Evolutionary conservation across 2,329 filamentous ascomycete genomes (phyloP).

Genomic region (Xylariomycetidae sp.): DNA sequence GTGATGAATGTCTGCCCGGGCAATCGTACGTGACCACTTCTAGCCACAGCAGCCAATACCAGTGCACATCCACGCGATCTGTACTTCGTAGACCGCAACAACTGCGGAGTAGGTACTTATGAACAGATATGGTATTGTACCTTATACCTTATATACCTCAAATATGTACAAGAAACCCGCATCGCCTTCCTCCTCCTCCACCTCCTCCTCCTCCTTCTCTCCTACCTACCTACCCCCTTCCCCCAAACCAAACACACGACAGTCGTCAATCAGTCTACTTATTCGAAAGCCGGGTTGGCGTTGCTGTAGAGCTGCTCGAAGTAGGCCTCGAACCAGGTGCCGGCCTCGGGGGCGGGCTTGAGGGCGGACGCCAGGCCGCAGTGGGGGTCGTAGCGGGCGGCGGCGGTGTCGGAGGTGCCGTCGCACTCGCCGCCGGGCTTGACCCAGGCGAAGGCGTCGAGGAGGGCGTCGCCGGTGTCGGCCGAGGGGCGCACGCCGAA

Average conservation of each 20-base stretch:
- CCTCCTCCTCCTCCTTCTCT: not conserved
- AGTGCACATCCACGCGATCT: too few species aligned
- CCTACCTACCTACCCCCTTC: not conserved
- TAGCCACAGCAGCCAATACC: too few species aligned
- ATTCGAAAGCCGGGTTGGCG: conserved; percentile 45
- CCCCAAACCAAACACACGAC: too few species aligned
- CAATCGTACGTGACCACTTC: too few species aligned
- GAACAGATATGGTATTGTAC: not conserved
- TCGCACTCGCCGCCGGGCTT: conserved; percentile 52
- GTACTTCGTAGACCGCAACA: too few species aligned
- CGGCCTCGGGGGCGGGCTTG: conserved; percentile 62
- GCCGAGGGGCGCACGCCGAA: conserved; percentile 51
- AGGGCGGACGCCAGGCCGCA: conserved; percentile 50
- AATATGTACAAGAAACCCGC: conserved; percentile 12
- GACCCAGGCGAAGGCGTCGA: conserved; percentile 58
- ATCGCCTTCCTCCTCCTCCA: not conserved
- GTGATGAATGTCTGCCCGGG: too few species aligned
- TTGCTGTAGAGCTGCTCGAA: conserved; percentile 51
- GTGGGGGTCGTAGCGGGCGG: conserved; percentile 44
- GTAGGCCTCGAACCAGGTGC: conserved; percentile 60
- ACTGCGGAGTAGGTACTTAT: too few species aligned
- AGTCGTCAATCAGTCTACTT: too few species aligned
- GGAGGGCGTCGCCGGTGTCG: conserved; percentile 39
- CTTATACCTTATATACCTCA: conserved; percentile 1
- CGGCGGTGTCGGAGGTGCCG: conserved; percentile 33